phyloP scores from a whole-genome alignment of 768 basidiomycete species.

The Gautieria morchelliformis region DNA sequence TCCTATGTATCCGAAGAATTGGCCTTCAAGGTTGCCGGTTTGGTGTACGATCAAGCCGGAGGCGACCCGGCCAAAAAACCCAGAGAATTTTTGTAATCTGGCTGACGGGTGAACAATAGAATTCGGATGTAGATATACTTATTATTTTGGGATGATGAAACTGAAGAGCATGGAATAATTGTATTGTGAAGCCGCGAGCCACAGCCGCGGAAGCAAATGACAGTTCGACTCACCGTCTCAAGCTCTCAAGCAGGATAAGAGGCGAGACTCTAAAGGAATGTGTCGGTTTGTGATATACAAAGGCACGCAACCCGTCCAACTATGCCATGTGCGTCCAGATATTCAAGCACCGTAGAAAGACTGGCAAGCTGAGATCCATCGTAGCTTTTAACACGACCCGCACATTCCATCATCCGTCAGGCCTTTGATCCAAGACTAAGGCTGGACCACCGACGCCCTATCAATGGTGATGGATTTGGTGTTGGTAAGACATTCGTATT shows the following conservation, averaged over 20 bases:
- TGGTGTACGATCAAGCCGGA: slow-evolving; percentile 76
- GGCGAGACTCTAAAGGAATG: slow-evolving; percentile 37
- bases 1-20: slow-evolving; percentile 43
- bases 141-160: too few relatives aligned
- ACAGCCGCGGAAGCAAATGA: too few relatives aligned
- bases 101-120: too few relatives aligned
- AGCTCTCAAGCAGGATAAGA: too few relatives aligned
- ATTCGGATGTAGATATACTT: too few relatives aligned
- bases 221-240: too few relatives aligned
- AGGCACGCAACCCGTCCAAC: slow-evolving; percentile 84
- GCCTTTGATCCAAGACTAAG: slow-evolving; percentile 91
- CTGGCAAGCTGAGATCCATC: not conserved
- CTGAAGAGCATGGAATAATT: too few relatives aligned
- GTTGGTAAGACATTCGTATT: slow-evolving; percentile 49
- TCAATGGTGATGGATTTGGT: slow-evolving; percentile 94
- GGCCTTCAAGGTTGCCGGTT: slow-evolving; percentile 74
- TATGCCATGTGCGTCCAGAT: slow-evolving; percentile 60
- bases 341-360: not conserved
- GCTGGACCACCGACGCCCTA: slow-evolving; percentile 70
- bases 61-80: slow-evolving; percentile 74
- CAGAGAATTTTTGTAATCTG: slow-evolving; percentile 52
- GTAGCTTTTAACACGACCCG: slow-evolving; percentile 84
- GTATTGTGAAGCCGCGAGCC: too few relatives aligned
- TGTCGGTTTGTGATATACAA: slow-evolving; percentile 94
- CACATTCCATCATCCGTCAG: slow-evolving; percentile 95